Evolutionary conservation across 805 yeast species (phyloP).

Genomic region (Saccharomyces eubayanus): DNA sequence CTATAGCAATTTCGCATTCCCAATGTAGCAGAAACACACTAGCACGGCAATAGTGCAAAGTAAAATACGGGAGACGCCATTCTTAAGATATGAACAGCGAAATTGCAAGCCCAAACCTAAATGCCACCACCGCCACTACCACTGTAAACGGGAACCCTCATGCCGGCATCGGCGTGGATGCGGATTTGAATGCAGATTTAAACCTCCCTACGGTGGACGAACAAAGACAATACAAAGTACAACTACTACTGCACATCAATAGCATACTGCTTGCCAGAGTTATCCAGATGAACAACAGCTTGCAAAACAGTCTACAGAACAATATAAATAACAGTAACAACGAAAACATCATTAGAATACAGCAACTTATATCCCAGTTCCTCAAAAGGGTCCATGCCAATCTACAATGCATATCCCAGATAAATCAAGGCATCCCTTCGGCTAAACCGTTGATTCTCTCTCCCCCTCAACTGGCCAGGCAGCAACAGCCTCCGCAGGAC

Average conservation of each 20-base stretch:
- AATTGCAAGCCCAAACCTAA: background rate
- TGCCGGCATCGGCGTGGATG: background rate
- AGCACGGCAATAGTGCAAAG: background rate
- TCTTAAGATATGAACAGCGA: background rate
- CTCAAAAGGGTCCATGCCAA: slow-evolving; percentile 30
- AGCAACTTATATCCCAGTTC: slow-evolving; percentile 23
- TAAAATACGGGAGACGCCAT: background rate
- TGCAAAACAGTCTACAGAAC: slow-evolving; percentile 8
- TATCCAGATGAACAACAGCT: slow-evolving; percentile 21
- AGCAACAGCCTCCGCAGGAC: slow-evolving; percentile 21
- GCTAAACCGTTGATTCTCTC: slow-evolving; percentile 24
- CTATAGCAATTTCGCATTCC: background rate
- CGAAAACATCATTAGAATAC: slow-evolving; percentile 18
- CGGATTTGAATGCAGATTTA: background rate
- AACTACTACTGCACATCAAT: slow-evolving; percentile 30
- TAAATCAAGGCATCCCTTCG: slow-evolving; percentile 24
- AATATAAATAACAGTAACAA: slow-evolving; percentile 6
- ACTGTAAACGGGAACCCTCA: background rate
- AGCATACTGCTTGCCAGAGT: slow-evolving; percentile 23
- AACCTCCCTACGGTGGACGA: slow-evolving; percentile 15
- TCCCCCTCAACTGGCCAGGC: slow-evolving; percentile 15
- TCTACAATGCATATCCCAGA: slow-evolving; percentile 30
- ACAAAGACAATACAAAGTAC: slow-evolving; percentile 29
- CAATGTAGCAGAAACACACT: no score
- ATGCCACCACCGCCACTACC: background rate